Conservation (phyloP, 148 eudicot species). For the Arctostaphylos glauca region DNA sequence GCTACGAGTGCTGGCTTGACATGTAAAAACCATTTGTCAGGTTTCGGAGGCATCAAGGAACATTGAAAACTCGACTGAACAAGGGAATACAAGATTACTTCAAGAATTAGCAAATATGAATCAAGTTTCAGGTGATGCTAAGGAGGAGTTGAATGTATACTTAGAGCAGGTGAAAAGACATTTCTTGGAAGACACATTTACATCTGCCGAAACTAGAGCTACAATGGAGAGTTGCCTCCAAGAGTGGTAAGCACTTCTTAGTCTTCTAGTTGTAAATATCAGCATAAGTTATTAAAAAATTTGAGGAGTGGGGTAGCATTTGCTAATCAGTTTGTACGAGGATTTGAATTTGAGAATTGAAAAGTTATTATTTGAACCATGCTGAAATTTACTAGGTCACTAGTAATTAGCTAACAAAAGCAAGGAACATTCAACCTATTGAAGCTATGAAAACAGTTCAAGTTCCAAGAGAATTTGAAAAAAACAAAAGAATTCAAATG, state of each 20-base stretch:
- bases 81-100: conserved; percentile 39
- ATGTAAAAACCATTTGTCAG: conserved; percentile 31
- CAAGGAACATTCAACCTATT: neutral
- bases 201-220: conserved; percentile 50
- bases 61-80: conserved; percentile 35
- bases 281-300: neutral
- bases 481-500: neutral
- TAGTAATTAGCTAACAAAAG: too few species aligned
- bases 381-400: too few species aligned
- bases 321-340: neutral
- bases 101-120: conserved; percentile 52
- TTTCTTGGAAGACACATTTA: conserved; percentile 52
- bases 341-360: neutral
- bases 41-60: conserved; percentile 61
- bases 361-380: neutral
- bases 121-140: conserved; percentile 53
- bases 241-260: conserved; percentile 57
- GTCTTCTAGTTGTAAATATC: neutral
- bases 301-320: neutral
- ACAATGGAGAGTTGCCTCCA: conserved; percentile 48
- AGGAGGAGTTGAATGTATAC: conserved; percentile 42
- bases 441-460: neutral
- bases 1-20: neutral
- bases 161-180: conserved; percentile 47
- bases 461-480: neutral